phyloP scores from a whole-genome alignment of 2,329 filamentous ascomycete species.

The Hypomyces perniciosus region DNA sequence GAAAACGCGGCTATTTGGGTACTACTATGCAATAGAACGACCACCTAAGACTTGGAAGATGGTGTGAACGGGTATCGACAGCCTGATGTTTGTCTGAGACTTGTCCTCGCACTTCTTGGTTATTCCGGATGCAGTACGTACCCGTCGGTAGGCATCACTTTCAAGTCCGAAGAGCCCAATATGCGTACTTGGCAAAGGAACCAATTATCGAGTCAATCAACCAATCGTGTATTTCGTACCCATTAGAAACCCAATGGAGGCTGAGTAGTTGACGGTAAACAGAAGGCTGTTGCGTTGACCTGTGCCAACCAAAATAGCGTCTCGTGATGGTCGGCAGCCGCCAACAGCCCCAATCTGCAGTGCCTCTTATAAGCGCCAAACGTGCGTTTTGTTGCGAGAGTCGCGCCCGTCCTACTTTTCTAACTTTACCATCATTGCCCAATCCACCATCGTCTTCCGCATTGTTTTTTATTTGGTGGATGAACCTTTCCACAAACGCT shows the following conservation, averaged over 20 bases:
- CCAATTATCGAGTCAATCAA: background rate
- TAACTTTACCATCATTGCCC: background rate
- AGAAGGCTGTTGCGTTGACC: no score
- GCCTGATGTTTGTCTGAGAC: no score
- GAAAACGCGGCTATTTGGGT: no score
- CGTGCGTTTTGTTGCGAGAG: no score
- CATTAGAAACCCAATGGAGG: no score
- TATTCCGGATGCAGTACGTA: no score
- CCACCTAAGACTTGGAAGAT: background rate
- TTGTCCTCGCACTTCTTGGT: no score
- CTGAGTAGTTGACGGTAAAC: no score
- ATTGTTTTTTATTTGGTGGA: background rate
- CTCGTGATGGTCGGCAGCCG: background rate
- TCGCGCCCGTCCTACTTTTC: background rate
- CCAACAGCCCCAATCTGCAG: background rate
- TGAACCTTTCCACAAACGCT: background rate
- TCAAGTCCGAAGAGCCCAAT: no score
- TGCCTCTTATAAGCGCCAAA: background rate
- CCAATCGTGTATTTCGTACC: background rate
- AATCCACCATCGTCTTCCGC: background rate
- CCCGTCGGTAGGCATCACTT: no score
- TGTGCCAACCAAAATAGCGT: background rate
- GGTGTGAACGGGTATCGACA: background rate
- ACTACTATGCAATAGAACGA: no score
- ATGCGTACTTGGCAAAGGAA: background rate